Conservation (phyloP, 441 rosid genomes). For the Raphanus hybrid region DNA sequence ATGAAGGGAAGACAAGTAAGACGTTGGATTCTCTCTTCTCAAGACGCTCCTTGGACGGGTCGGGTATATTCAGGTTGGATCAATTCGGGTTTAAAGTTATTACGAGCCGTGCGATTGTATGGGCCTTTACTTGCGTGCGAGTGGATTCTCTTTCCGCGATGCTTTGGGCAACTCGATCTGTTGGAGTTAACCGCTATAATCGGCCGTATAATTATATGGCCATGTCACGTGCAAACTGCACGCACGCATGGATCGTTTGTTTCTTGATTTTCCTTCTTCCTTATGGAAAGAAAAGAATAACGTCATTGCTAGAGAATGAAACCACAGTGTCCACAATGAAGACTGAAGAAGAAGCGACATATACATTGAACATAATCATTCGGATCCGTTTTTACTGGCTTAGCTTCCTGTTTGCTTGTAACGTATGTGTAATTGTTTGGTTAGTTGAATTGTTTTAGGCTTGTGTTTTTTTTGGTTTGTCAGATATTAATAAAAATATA, state of each 20-base stretch:
- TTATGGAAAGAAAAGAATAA: no score
- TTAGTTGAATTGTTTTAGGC: no score
- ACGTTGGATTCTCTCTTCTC: slow-evolving; percentile 2
- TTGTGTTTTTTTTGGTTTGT: neutral
- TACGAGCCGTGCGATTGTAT: neutral
- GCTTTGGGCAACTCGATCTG: neutral
- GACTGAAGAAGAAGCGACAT: no score
- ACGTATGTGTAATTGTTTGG: no score
- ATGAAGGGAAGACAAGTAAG: slow-evolving; percentile 26
- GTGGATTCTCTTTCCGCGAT: neutral
- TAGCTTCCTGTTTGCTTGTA: neutral
- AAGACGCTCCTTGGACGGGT: slow-evolving; percentile 28
- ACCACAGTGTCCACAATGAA: no score
- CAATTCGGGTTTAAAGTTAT: neutral
- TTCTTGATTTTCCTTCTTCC: neutral
- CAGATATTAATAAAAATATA: neutral
- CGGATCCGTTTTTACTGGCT: no score
- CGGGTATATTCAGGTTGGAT: neutral
- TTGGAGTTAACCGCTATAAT: neutral
- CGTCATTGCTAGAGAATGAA: no score
- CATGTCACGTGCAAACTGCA: neutral
- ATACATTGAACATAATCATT: no score
- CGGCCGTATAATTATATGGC: neutral
- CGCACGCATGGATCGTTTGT: neutral
- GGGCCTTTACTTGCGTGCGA: neutral